phyloP scores from a whole-genome alignment of 1,284 basidiomycete species.

The Rhodotorula sp. region DNA sequence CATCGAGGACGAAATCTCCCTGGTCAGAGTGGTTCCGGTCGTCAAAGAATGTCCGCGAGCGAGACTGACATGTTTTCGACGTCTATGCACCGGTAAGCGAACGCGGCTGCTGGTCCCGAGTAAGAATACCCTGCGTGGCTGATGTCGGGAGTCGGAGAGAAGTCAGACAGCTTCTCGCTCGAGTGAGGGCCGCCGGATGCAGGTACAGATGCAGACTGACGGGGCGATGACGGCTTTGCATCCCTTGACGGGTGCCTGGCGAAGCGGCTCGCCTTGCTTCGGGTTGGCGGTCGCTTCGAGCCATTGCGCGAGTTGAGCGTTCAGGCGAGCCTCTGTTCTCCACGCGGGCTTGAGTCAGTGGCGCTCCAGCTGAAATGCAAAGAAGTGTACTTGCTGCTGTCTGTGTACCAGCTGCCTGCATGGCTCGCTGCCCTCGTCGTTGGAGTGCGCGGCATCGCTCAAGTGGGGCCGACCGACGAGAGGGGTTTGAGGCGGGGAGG shows the following conservation, averaged over 20 bases:
- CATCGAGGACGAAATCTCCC: too few relatives aligned
- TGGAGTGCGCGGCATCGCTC: background rate
- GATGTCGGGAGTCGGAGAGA: constrained; percentile 22
- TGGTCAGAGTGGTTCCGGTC: background rate
- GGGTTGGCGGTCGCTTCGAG: constrained; percentile 57
- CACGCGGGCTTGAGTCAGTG: too few relatives aligned
- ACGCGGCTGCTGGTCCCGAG: constrained; percentile 89
- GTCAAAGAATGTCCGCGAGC: constrained; percentile 11
- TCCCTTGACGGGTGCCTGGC: constrained; percentile 63
- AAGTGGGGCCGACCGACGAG: constrained; percentile 7
- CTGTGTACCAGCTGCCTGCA: constrained; percentile 87
- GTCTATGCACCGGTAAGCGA: constrained; percentile 90
- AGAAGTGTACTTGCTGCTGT: constrained; percentile 57
- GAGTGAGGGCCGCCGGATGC: too few relatives aligned
- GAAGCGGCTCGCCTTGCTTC: constrained; percentile 50
- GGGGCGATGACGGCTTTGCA: constrained; percentile 96
- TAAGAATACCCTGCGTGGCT: constrained; percentile 97
- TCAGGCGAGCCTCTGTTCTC: constrained; percentile 53
- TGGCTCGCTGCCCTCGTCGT: constrained; percentile 61
- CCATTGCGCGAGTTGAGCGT: constrained; percentile 64
- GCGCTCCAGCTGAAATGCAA: constrained; percentile 4
- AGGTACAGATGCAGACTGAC: constrained; percentile 51
- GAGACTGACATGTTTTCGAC: constrained; percentile 67
- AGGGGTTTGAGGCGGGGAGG: background rate
- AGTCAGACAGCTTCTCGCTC: too few relatives aligned